Evolutionary conservation across 2,329 filamentous ascomycete genomes (phyloP), one percentile per base, ranked within the genome.

Genomic region (Aspergillus floridensis): DNA sequence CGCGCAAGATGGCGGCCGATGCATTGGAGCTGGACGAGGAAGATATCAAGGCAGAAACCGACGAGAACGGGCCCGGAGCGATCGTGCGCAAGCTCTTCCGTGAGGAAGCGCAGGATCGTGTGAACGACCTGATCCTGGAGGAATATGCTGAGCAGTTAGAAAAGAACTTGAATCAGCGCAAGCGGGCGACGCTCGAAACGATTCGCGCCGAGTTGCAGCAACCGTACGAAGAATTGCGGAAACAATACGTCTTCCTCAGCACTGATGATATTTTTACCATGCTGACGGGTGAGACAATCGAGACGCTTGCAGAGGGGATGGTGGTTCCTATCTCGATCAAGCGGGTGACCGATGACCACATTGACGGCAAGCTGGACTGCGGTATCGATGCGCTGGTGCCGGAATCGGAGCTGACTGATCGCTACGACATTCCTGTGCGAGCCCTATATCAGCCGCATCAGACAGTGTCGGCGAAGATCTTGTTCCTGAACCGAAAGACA

Each of bases 1-100:
- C 92, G 52, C 91, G 93, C 67, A 99, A 99, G 79, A 98, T 99
- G 89, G 95, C 95, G 21, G 95, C 95, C 3, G 95, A 99, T 80
- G 95, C 95, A 16, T 82, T 99, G 51, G 93, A 97, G 73, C 83
- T 99, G 66, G 95, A 99, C 68, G 95, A 99, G 77, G 95, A 99
- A 79, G 95, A 99, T 70, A 92, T 99, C 72, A 96, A 96, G 76
- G 92, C 90, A 1, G 93, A 98, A 77, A 90, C 89, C 5, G 91
- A 96, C 65, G 92, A 97, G 70, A 91, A 92, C 64, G 95, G 95
- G 0, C 83, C 90, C 0, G 92, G 91, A 16, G 95, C 93, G 7
- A 93, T 98, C 66, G 91, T 99, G 57, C 88, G 93, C 63, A 96
- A 93, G 75, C 86, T 99, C n/a, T 91, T 99, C 74, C 91, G 92